phyloP scores from a whole-genome alignment of 352 stramenopile species.

The Phytopythium vexans region DNA sequence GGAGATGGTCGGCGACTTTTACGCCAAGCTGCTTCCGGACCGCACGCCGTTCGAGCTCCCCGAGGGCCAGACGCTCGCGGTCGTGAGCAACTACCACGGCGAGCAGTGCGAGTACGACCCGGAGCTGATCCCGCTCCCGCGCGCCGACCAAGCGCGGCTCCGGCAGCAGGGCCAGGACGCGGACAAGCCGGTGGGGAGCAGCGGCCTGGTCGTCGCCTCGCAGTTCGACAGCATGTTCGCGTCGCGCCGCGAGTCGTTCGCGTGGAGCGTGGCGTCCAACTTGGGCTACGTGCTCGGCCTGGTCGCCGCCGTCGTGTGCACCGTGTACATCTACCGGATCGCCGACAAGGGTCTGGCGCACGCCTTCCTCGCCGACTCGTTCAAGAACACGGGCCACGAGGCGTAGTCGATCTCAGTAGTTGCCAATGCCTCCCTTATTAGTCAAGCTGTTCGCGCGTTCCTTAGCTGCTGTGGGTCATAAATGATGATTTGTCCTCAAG shows the following conservation, averaged over 20 bases:
- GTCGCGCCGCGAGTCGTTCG: slow-evolving; percentile 53
- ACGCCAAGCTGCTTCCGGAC: slow-evolving; percentile 52
- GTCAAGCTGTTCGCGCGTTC: slow-evolving; percentile 6
- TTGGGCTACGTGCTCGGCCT: slow-evolving; percentile 54
- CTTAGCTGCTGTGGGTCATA: neutral
- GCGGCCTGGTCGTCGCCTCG: slow-evolving; percentile 9
- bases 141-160: slow-evolving; percentile 2
- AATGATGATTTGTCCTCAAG: neutral
- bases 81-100: slow-evolving; percentile 76
- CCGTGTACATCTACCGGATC: slow-evolving; percentile 61
- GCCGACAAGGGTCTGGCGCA: slow-evolving; percentile 28
- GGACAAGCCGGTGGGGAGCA: slow-evolving; percentile 8
- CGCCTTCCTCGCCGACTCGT: neutral
- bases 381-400: slow-evolving; percentile 24
- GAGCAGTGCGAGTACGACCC: slow-evolving; percentile 55
- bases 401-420: slow-evolving; percentile 11
- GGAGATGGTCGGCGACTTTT: slow-evolving; percentile 54
- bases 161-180: neutral
- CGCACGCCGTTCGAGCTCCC: slow-evolving; percentile 58
- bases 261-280: slow-evolving; percentile 34
- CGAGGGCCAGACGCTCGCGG: slow-evolving; percentile 33
- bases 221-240: slow-evolving; percentile 35
- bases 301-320: slow-evolving; percentile 36
- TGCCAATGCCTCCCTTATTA: neutral
- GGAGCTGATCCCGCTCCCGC: slow-evolving; percentile 31